Evolutionary conservation across 2,329 filamentous ascomycete species (phyloP).

Genomic region (Sarocladiaceae sp.): DNA sequence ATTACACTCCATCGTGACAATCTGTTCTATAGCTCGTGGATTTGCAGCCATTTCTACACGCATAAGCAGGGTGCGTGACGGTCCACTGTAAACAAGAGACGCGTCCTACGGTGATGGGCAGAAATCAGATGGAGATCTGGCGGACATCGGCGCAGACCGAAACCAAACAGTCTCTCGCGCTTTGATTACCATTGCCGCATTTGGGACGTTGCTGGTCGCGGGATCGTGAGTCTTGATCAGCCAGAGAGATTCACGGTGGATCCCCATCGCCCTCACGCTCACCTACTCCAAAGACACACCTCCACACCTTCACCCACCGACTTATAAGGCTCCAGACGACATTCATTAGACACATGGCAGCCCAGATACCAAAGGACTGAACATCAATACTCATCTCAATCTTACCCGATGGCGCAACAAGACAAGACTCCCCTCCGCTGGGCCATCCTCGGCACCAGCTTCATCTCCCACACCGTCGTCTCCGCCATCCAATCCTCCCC

Average conservation of each 20-base stretch:
- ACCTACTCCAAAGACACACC: neutral
- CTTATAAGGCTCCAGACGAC: neutral
- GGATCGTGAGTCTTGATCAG: too few relatives aligned
- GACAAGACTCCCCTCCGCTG: slow-evolving; percentile 15
- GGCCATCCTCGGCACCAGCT: slow-evolving; percentile 14
- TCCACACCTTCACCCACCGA: neutral
- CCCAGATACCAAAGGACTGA: neutral
- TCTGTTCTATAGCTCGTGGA: too few relatives aligned
- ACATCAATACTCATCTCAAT: neutral
- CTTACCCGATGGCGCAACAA: neutral
- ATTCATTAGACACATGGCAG: neutral
- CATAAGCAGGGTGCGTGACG: too few relatives aligned
- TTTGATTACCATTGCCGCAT: too few relatives aligned
- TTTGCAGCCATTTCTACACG: too few relatives aligned
- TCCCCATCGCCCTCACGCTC: neutral
- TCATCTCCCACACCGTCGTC: slow-evolving; percentile 10
- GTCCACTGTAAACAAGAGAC: too few relatives aligned
- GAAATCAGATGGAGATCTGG: too few relatives aligned
- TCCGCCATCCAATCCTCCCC: slow-evolving; percentile 15
- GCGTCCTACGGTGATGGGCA: too few relatives aligned
- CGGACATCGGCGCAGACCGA: too few relatives aligned
- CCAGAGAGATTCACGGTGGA: neutral
- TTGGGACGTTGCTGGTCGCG: too few relatives aligned
- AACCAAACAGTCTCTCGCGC: too few relatives aligned
- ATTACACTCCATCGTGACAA: too few relatives aligned